phyloP scores from a whole-genome alignment of 75 land plant species.

The Larix kaempferi region DNA sequence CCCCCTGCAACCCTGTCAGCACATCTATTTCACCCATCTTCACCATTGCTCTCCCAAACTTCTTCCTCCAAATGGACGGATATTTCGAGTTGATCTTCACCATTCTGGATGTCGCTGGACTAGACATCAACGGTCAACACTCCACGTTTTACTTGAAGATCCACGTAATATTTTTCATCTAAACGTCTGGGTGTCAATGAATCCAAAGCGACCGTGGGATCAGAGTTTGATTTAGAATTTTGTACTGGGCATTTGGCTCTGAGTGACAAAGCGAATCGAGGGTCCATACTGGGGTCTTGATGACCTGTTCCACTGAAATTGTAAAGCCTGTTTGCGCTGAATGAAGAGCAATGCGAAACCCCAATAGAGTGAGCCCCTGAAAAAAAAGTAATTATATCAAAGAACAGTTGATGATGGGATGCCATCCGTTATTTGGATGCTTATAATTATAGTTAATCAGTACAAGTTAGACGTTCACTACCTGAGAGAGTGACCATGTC shows the following conservation, averaged over 20 bases:
- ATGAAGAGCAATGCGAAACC: slow-evolving; percentile 37
- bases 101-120: background rate
- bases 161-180: slow-evolving; percentile 19
- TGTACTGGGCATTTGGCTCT: background rate
- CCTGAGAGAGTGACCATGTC: slow-evolving; percentile 2
- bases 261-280: background rate
- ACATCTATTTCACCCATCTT: slow-evolving; percentile 14
- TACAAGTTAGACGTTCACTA: background rate
- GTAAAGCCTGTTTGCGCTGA: background rate
- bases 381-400: background rate
- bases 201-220: slow-evolving; percentile 12
- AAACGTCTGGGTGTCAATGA: slow-evolving; percentile 12
- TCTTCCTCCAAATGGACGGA: background rate
- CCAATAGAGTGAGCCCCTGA: slow-evolving; percentile 70
- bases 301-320: background rate
- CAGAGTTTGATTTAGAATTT: background rate
- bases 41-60: slow-evolving; percentile 20
- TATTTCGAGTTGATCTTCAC: background rate
- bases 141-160: slow-evolving; percentile 13
- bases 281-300: background rate
- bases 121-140: slow-evolving; percentile 8
- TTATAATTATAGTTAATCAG: background rate
- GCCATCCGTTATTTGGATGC: background rate
- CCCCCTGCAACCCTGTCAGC: slow-evolving; percentile 11
- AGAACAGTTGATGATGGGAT: background rate